Evolutionary conservation across 176 grass and related monocot genomes (phyloP).

Genomic region (Musa itinerans): DNA sequence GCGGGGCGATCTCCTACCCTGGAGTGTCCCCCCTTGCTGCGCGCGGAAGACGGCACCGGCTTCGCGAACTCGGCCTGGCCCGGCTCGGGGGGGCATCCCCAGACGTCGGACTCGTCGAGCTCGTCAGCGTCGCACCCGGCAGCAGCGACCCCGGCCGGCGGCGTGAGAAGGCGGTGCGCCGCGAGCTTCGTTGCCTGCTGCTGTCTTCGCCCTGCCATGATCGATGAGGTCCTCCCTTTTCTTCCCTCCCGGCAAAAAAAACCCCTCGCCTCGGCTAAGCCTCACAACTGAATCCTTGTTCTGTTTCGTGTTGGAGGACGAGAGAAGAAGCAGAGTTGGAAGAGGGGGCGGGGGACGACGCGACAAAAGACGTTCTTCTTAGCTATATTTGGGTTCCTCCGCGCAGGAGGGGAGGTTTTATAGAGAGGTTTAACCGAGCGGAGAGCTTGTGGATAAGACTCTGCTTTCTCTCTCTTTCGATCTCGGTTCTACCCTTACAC

Average conservation of each 20-base stretch:
- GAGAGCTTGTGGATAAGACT: background rate
- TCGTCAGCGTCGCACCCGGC: background rate
- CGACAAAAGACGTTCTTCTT: too few relatives aligned
- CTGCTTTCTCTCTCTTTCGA: background rate
- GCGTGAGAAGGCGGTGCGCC: conserved; percentile 47
- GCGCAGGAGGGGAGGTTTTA: background rate
- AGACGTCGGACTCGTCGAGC: conserved; percentile 14
- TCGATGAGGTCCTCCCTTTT: background rate
- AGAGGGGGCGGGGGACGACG: background rate
- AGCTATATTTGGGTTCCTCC: background rate
- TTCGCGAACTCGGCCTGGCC: background rate
- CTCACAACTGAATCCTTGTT: background rate
- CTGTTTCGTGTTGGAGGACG: background rate
- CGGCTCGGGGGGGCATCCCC: background rate
- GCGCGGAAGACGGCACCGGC: background rate
- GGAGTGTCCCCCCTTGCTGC: background rate
- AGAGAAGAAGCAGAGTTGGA: background rate
- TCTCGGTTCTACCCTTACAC: background rate
- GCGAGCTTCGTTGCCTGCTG: conserved; percentile 42
- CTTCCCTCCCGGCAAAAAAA: too few relatives aligned
- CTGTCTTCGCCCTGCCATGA: conserved; percentile 46
- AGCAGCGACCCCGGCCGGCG: conserved; percentile 4
- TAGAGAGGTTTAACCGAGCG: background rate
- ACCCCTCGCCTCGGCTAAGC: background rate
- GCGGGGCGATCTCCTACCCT: background rate